phyloP scores from a whole-genome alignment of 768 basidiomycete genomes.

The Xerocomus potaroensis region DNA sequence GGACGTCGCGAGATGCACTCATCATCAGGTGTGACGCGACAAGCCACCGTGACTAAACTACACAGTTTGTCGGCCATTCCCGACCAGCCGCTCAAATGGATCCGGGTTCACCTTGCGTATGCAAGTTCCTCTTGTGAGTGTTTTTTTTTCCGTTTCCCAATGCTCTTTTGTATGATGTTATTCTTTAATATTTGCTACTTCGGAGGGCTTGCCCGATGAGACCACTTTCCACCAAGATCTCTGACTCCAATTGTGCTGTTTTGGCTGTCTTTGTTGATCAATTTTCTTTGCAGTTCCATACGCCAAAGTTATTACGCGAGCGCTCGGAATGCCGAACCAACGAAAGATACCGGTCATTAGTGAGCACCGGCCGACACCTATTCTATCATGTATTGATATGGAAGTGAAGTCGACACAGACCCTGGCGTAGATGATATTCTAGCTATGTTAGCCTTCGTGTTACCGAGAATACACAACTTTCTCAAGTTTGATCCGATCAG shows the following conservation, averaged over 20 bases:
- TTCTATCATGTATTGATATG: constrained; percentile 1
- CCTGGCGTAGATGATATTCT: constrained; percentile 82
- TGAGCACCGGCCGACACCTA: constrained; percentile 31
- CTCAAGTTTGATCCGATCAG: constrained; percentile 35
- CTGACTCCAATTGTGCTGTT: constrained; percentile 36
- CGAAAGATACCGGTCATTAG: constrained; percentile 61
- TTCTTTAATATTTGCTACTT: constrained; percentile 64
- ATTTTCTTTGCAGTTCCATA: neutral
- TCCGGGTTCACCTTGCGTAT: neutral
- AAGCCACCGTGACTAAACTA: constrained; percentile 28
- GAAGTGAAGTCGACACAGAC: constrained; percentile 70
- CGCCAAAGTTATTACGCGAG: neutral
- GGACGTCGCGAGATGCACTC: constrained; percentile 20
- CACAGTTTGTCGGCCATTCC: constrained; percentile 47
- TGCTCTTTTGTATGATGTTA: constrained; percentile 37
- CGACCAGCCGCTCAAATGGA: neutral
- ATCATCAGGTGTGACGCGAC: constrained; percentile 39
- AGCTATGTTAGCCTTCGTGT: constrained; percentile 54
- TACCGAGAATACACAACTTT: neutral
- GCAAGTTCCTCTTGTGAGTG: constrained; percentile 16
- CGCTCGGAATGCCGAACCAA: constrained; percentile 10
- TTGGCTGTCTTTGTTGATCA: constrained; percentile 8
- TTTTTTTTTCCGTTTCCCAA: neutral
- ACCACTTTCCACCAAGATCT: constrained; percentile 69
- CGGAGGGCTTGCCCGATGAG: constrained; percentile 57